Base-by-base conservation (phyloP, 441 rosid genomes). In the Erodium moschatum region DNA sequence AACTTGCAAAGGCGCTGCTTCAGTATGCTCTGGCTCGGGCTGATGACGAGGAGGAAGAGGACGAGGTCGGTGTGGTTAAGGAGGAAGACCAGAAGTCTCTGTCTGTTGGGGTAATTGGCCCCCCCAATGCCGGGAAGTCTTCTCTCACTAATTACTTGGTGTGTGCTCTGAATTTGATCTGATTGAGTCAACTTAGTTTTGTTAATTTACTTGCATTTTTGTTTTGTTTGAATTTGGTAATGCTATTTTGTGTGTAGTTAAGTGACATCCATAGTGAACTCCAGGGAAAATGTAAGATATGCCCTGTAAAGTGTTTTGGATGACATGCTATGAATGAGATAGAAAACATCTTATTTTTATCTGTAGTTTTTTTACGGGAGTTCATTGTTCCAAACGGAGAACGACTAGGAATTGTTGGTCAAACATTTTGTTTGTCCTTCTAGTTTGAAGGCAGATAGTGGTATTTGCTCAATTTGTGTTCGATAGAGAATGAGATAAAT, bases 41-140 rank as follows among this genome's bases (percentile, higher is more conserved):
- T 0, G 97, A 87, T 48, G 85, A 85, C 19, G 89, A 86, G 4
- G 91, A 73, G n/a, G 84, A 83, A 4, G 84, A 83, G 20, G 87
- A 80, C n/a, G 85, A 78, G 64, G 85, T 0, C 46, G 70, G 38
- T 42, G 48, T 42, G 11, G 74, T 91, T 35, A 83, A 76, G 71
- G 98, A 93, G 81, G 98, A 93, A 77, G 90, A 93, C 69, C 97
- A 93, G 86, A 91, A 84, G 80, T 93, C 98, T 0, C 79, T 93
- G 64, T 80, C 90, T 8, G 96, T 93, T 11, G 98, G 98, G n/a
- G 85, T 93, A 54, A 85, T 93, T 35, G 98, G 98, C 0, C 93
- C 97, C 5, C 97, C 98, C 2, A 93, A 93, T 79, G 96, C 98
- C 0, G 96, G 97, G 33, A 93, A 93, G 70, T 93, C 98, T 0